These are phyloP conservation scores for Lentinus tigrinus DNA, from an alignment of 768 basidiomycete genomes.

Conservation along the genomic window DNA sequence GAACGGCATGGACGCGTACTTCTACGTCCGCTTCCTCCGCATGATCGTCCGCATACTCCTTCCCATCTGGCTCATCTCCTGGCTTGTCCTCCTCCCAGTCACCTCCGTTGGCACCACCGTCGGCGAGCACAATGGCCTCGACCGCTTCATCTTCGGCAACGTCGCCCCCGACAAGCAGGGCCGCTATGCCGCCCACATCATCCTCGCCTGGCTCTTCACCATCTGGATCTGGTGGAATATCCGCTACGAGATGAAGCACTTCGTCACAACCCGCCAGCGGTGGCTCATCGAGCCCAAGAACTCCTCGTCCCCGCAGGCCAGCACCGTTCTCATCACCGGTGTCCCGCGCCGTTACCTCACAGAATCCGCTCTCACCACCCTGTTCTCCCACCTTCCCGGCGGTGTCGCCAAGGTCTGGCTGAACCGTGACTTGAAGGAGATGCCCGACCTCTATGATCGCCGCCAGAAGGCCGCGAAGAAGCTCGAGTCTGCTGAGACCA, in stretches of 20 bases:
- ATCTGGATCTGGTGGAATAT: slow-evolving; percentile 86
- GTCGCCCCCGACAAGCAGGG: slow-evolving; percentile 45
- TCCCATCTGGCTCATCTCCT: slow-evolving; percentile 91
- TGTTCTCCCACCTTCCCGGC: slow-evolving; percentile 86
- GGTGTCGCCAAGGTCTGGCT: slow-evolving; percentile 92
- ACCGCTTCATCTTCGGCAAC: slow-evolving; percentile 82
- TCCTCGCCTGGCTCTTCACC: slow-evolving; percentile 76
- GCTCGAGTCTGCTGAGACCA: slow-evolving; percentile 85
- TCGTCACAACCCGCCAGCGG: slow-evolving; percentile 75
- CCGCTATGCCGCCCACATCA: slow-evolving; percentile 77
- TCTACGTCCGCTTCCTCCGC: slow-evolving; percentile 86
- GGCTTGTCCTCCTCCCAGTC: slow-evolving; percentile 81
- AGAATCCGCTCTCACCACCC: slow-evolving; percentile 57
- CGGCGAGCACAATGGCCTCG: slow-evolving; percentile 52
- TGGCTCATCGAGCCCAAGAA: slow-evolving; percentile 77
- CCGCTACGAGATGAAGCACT: slow-evolving; percentile 75
- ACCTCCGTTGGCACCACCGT: slow-evolving; percentile 54
- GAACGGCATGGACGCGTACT: slow-evolving; percentile 90
- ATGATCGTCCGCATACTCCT: slow-evolving; percentile 82
- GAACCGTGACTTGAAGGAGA: slow-evolving; percentile 82
- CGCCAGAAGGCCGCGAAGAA: slow-evolving; percentile 70
- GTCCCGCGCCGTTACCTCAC: slow-evolving; percentile 79
- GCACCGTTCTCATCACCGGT: slow-evolving; percentile 87
- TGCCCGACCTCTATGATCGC: slow-evolving; percentile 80
- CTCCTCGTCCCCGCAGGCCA: slow-evolving; percentile 79